Evolutionary conservation across 371 early-diverging fungal species (phyloP), one percentile per base, ranked within the genome.

Genomic region (Apophysomyces elegans): DNA sequence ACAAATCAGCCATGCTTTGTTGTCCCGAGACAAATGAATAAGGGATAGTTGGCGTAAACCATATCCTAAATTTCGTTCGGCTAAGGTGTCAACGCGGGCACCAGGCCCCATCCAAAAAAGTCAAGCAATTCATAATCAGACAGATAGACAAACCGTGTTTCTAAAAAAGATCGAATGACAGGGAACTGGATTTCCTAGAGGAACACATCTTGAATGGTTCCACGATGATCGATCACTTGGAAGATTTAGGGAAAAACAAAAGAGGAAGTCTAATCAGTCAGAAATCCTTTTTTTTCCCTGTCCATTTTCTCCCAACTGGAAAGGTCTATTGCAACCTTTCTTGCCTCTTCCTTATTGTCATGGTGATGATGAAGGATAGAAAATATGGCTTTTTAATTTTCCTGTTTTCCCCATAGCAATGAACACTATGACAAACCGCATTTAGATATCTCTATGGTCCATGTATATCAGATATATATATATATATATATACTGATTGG

Each of bases 291-390:
- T 21, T 50, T 21, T 21, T 50, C 21, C 11, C 21, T 50, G 54
- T 50, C 54, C 54, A 2, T 21, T 21, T 35, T 4, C 54, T 50
- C 54, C 54, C 54, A 16, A 12, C 21, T 50, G 35, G 4, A 7
- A 50, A n/a, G 9, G 11, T 5, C 32, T 35, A 7, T 50, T 16
- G 54, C 7, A 26, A 26, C 32, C 32, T 26, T 26, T 50, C 21
- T 21, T 21, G n/a, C 21, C 21, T 21, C 54, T 21, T 21, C 16
- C 2, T 45, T 45, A 7, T 14, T 13, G 9, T 68, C 70, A 18
- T 56, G 70, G 58, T 71, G 71, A 39, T 71, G 71, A 63, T 64
- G 74, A 68, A 70, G 74, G 68, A 32, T 68, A 41, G 74, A 74
- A 62, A 68, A 71, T 16, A 37, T 57, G 26, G 32, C 46, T n/a